Evolutionary conservation across 2,329 filamentous ascomycete species (phyloP).

Genomic region (Pseudofabraea citricarpa): DNA sequence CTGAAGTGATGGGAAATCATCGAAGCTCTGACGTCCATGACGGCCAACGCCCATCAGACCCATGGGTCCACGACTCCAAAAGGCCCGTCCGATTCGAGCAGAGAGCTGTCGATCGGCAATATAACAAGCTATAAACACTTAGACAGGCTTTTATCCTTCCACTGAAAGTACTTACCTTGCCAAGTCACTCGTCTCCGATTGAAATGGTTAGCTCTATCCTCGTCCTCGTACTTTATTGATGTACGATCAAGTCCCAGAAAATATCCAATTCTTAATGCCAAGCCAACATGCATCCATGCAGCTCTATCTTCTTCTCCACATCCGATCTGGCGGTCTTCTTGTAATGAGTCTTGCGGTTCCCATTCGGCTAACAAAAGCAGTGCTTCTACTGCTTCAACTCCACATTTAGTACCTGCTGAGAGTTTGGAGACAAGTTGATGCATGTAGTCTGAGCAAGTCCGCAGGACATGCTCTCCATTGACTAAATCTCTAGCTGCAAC

Average conservation of each 20-base stretch:
- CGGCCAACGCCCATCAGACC: conserved; percentile 49
- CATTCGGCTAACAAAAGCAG: conserved; percentile 65
- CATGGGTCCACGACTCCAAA: conserved; percentile 68
- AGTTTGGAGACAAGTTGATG: conserved; percentile 61
- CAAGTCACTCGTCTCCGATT: conserved; percentile 61
- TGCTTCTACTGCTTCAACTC: conserved; percentile 65
- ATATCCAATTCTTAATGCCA: conserved; percentile 64
- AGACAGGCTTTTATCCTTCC: neutral
- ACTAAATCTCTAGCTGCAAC: conserved; percentile 66
- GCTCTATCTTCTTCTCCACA: conserved; percentile 68
- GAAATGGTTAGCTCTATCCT: conserved; percentile 51
- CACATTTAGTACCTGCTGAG: conserved; percentile 59
- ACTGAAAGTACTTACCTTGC: conserved; percentile 44
- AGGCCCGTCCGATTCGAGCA: conserved; percentile 64
- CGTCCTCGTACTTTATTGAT: conserved; percentile 55
- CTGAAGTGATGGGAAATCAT: conserved; percentile 63
- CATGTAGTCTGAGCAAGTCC: conserved; percentile 63
- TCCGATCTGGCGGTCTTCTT: conserved; percentile 50
- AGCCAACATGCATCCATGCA: conserved; percentile 70
- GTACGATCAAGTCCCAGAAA: conserved; percentile 66
- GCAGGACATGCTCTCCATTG: conserved; percentile 56
- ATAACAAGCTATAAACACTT: conserved; percentile 45
- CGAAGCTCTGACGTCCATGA: conserved; percentile 33
- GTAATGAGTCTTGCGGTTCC: conserved; percentile 32
- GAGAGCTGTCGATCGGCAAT: conserved; percentile 57